Evolutionary conservation across 2,329 filamentous ascomycete species (phyloP), one percentile per base, ranked within the genome.

Genomic region (Aureobasidium sp.): DNA sequence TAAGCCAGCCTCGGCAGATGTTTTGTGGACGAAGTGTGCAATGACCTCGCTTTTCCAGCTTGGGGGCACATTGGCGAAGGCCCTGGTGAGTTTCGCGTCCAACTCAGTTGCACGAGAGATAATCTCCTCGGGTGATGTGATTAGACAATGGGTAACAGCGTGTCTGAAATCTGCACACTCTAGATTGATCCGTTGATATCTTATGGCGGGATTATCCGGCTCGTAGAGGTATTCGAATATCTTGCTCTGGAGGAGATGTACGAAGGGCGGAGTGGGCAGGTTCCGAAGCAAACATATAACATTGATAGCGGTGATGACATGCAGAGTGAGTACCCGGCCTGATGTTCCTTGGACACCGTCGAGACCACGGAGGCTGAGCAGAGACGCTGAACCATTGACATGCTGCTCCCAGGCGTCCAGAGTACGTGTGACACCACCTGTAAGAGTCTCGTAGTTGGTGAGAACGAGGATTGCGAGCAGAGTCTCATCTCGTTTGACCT

Each of bases 391-490:
- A 14, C 61, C 61, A 22, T 62, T 48, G 22, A 62, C 47, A 49
- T 62, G 61, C 15, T 56, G 49, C 20, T 55, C 61, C 61, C 61
- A 62, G 29, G 49, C 49, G 12, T 48, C 52, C 11, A 62, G 25
- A 20, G 31, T 47, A 15, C 44, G 39, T 5, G 22, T 39, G 7
- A 37, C 41, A 5, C 44, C 44, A 6, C 61, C 61, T 34, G 51
- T 55, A 12, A 56, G 34, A 14, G 61, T 55, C 14, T 62, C 61
- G 44, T 56, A 62, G 34, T 56, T 62, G 5, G 49, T 57, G 31
- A 62, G 51, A 3, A 62, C 25, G 11, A 57, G 25, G 17, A 62
- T 55, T 8, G 61, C 11, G 7, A 62, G 42, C 11, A 62, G 25
- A 1, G 61, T 62, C 29, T 55, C 52, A 27, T 62, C 61, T 6